Base-by-base conservation (phyloP, 768 basidiomycete genomes). In the Naematelia aurantialba region DNA sequence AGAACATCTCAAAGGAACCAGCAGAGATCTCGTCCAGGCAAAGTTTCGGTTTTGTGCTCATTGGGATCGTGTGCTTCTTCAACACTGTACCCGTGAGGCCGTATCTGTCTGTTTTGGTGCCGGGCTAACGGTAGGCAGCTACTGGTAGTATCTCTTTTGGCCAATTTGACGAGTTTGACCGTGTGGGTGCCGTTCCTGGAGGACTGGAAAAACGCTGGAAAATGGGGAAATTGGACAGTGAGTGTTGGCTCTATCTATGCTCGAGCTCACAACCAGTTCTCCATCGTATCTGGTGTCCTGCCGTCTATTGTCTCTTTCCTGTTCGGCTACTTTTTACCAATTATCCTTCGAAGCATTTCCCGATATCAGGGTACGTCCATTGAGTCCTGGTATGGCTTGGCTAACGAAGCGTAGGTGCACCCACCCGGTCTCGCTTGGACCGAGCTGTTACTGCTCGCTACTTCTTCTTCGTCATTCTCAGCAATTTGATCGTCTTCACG, bases 401-500 rank as follows among this genome's bases (percentile, higher is more conserved):
- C 34, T 39, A 39, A 39, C 8, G 8, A 42, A 27, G 17, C 30
- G 81, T 81, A 82, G 81, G 83, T 25, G 81, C 84, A 45, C 75
- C 85, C 55, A 90, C 87, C 5, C 83, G 87, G 55, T 89, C 89
- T 4, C 84, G 84, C 51, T 83, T 92, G 53, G 93, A 98, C 68
- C 87, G 96, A 30, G 86, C 87, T 34, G 93, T 98, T 59, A 82
- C 93, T 39, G 90, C 90, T 19, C 85, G 91, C 50, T 98, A 97
- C 78, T 98, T 87, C 72, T 82, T 88, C 1, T 98, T 99, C 83
- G 81, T 98, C 77, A 85, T 98, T 59, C 87, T 96, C 78, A 89
- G 88, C 52, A 92, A 97, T 74, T 79, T 99, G 68, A 81, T 99
- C 62, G 85, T 98, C 78, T 99, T 98, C 81, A 94, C 90, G 14